Evolutionary conservation across 2,329 filamentous ascomycete species (phyloP).

Genomic region (Coniochaeta hoffmannii): DNA sequence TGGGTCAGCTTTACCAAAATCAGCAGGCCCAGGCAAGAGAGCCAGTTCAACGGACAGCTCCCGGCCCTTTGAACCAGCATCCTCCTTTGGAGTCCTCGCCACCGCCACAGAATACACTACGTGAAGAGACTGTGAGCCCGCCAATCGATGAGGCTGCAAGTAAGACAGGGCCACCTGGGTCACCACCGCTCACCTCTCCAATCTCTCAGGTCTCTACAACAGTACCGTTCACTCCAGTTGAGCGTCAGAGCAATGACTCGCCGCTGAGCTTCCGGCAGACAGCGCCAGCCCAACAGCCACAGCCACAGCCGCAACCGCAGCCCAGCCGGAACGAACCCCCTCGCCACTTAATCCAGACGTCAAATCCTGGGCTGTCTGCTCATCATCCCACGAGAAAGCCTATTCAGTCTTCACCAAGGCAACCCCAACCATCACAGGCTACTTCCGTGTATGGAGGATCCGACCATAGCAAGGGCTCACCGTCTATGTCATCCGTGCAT

Average conservation of each 20-base stretch:
- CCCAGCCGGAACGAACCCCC: background rate
- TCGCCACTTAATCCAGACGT: background rate
- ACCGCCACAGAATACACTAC: background rate
- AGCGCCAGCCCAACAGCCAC: background rate
- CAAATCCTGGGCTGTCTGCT: background rate
- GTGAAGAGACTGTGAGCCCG: background rate
- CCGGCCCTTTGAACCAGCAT: constrained; percentile 1
- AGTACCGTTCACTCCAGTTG: background rate
- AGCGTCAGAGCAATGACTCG: background rate
- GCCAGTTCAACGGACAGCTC: background rate
- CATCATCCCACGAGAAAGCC: background rate
- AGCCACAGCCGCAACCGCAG: background rate
- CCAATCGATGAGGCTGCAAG: background rate
- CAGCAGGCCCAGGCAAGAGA: background rate
- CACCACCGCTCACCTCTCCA: background rate
- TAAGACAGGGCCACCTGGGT: background rate
- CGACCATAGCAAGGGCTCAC: background rate
- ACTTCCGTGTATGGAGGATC: background rate
- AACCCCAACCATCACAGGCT: background rate
- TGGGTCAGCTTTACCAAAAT: background rate
- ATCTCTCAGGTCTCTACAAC: background rate
- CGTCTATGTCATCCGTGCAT: background rate
- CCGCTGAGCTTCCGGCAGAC: background rate
- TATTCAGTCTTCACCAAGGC: background rate
- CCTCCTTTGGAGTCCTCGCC: background rate